These are phyloP conservation scores for Triticum dicoccoides DNA, from an alignment of 176 grass and related monocot species.

Conservation along the genomic window DNA sequence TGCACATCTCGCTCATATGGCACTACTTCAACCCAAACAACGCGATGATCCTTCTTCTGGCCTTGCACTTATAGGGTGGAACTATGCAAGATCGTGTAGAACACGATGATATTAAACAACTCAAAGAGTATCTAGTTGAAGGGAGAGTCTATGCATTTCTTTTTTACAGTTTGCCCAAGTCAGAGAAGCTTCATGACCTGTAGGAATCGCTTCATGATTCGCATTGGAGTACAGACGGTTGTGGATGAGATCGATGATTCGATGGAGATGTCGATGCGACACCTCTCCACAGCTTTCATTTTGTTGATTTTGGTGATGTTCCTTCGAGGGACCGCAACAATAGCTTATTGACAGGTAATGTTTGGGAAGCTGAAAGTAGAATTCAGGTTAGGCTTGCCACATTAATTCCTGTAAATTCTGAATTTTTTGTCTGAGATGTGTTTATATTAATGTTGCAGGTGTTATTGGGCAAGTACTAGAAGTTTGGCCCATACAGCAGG, in stretches of 20 bases:
- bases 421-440: neutral
- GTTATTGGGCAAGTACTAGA: slow-evolving; percentile 18
- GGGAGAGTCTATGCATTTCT: slow-evolving; percentile 10
- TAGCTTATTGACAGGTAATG: slow-evolving; percentile 7
- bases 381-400: slow-evolving; percentile 2
- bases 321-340: neutral
- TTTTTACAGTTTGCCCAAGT: neutral
- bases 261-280: neutral
- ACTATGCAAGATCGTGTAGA: slow-evolving; percentile 14
- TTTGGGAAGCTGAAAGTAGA: neutral
- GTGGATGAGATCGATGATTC: neutral
- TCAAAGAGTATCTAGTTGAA: slow-evolving; percentile 4
- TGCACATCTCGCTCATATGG: slow-evolving; percentile 13
- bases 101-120: neutral
- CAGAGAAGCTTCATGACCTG: slow-evolving; percentile 1
- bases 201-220: neutral
- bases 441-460: slow-evolving; percentile 11
- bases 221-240: neutral
- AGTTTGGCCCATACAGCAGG: neutral
- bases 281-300: neutral
- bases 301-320: slow-evolving; percentile 3
- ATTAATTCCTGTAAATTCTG: neutral
- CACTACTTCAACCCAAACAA: slow-evolving; percentile 26
- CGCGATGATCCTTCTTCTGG: neutral
- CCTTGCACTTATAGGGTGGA: slow-evolving; percentile 19